Percentiles rank a stretch among this genome's conserved stretches.
Conservation (phyloP, 805 yeast genomes). For the Zygotorulaspora chibaensis region DNA sequence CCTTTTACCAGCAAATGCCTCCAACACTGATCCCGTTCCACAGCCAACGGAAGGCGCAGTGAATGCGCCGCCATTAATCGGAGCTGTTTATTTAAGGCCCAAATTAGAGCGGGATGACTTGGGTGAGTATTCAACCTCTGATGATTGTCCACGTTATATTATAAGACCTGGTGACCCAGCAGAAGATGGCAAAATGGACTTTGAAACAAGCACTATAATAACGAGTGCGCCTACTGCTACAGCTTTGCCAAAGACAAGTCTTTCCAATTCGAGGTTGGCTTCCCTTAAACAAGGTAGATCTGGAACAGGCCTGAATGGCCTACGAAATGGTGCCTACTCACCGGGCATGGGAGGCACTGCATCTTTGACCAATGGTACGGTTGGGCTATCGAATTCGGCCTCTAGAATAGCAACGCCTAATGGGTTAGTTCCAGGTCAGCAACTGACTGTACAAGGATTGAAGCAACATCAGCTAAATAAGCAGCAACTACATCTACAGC, state of each 20-base stretch:
- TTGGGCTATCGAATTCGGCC: conserved; percentile 4
- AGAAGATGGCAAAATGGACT: conserved; percentile 33
- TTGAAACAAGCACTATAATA: conserved; percentile 30
- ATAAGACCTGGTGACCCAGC: conserved; percentile 42
- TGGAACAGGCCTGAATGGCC: conserved; percentile 16
- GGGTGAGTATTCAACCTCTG: conserved; percentile 63
- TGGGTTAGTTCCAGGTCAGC: conserved; percentile 12
- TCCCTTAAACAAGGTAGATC: conserved; percentile 18
- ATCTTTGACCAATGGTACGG: conserved; percentile 9
- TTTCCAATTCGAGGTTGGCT: conserved; percentile 19
- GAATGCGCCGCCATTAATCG: conserved; percentile 91
- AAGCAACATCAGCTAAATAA: conserved; percentile 25
- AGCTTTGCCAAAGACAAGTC: conserved; percentile 22
- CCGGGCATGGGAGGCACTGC: conserved; percentile 16
- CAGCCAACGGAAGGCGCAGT: conserved; percentile 76
- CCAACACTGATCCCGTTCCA: conserved; percentile 69
- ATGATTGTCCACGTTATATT: conserved; percentile 42
- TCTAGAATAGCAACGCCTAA: conserved; percentile 12
- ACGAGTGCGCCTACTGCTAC: conserved; percentile 20
- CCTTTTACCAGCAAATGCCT: conserved; percentile 69
- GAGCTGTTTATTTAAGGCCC: conserved; percentile 81
- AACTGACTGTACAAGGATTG: conserved; percentile 24
- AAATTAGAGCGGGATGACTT: conserved; percentile 75
- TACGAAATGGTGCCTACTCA: conserved; percentile 19
- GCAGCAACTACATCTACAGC: conserved; percentile 24